Percentiles rank a stretch among this genome's conserved stretches.
These are phyloP conservation scores for Saksenaea vasiformis DNA, from an alignment of 371 early-diverging fungal species.

Conservation along the genomic window DNA sequence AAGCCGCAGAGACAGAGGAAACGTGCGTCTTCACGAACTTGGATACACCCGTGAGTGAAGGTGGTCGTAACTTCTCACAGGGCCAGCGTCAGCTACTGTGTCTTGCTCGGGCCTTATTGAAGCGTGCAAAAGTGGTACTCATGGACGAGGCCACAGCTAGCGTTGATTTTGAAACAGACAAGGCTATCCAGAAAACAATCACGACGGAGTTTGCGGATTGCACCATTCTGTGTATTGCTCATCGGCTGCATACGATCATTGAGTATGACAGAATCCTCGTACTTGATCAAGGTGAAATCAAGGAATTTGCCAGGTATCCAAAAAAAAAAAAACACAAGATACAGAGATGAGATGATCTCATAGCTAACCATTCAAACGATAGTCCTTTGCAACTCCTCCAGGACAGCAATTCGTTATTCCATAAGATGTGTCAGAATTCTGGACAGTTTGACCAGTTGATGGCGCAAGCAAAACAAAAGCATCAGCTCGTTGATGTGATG, in stretches of 20 bases:
- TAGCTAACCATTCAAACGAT: background rate
- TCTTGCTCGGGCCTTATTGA: slow-evolving; percentile 72
- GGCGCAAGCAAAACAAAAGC: slow-evolving; percentile 46
- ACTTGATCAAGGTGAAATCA: slow-evolving; percentile 38
- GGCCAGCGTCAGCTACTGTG: slow-evolving; percentile 82
- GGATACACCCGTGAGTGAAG: slow-evolving; percentile 56
- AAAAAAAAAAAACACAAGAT: too few species aligned
- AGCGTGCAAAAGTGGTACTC: slow-evolving; percentile 39
- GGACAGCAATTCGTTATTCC: slow-evolving; percentile 52
- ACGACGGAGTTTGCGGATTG: slow-evolving; percentile 58
- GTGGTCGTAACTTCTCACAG: slow-evolving; percentile 70
- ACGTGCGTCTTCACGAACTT: slow-evolving; percentile 18
- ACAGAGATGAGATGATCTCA: background rate
- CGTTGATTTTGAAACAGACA: slow-evolving; percentile 65
- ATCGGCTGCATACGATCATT: slow-evolving; percentile 63
- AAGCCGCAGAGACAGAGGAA: slow-evolving; percentile 23
- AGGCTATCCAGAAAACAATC: slow-evolving; percentile 62
- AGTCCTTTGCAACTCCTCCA: slow-evolving; percentile 47
- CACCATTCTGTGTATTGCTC: slow-evolving; percentile 73
- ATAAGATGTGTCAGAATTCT: slow-evolving; percentile 71
- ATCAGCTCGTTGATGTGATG: slow-evolving; percentile 23
- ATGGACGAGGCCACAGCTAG: slow-evolving; percentile 56
- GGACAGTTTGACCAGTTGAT: slow-evolving; percentile 66
- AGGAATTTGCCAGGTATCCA: slow-evolving; percentile 47
- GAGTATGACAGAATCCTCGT: slow-evolving; percentile 51